Conservation (phyloP, 331 rosid species). For the Dryas integrifolia region DNA sequence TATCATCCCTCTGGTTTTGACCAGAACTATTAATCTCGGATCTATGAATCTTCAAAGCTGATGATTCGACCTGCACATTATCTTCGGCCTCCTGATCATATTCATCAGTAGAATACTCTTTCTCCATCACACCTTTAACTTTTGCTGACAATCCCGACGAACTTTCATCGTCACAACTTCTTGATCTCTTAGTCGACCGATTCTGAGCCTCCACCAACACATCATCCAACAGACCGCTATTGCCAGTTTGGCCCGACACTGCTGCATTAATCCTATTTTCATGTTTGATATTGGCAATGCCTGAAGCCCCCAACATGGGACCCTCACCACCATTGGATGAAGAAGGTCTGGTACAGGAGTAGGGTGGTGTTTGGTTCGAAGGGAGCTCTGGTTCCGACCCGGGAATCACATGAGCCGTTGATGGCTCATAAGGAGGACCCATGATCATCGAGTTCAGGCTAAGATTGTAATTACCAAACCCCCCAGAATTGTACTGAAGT, state of each 20-base stretch:
- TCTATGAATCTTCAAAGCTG: constrained; percentile 29
- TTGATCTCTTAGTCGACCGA: constrained; percentile 37
- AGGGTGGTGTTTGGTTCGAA: constrained; percentile 44
- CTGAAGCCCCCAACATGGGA: too few relatives aligned
- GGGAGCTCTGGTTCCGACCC: constrained; percentile 39
- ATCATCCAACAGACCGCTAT: constrained; percentile 58
- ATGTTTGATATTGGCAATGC: too few relatives aligned
- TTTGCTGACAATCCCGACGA: constrained; percentile 12
- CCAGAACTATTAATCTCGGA: constrained; percentile 19
- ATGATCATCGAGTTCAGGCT: constrained; percentile 19
- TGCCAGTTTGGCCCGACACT: constrained; percentile 8
- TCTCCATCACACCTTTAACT: constrained; percentile 34
- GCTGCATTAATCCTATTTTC: constrained; percentile 7
- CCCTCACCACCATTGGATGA: constrained; percentile 21
- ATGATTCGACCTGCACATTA: constrained; percentile 24
- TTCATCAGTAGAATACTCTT: not conserved
- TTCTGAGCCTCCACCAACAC: constrained; percentile 43
- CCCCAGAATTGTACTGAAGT: constrained; percentile 32
- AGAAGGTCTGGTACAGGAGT: constrained; percentile 33
- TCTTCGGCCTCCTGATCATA: constrained; percentile 25
- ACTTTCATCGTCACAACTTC: constrained; percentile 22
- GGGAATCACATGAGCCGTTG: constrained; percentile 5
- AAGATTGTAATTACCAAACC: constrained; percentile 25
- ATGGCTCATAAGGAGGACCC: constrained; percentile 33
- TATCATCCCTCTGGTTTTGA: constrained; percentile 34